These are phyloP conservation scores for Tricholoma furcatifolium DNA, from an alignment of 768 basidiomycete species.

Conservation along the genomic window DNA sequence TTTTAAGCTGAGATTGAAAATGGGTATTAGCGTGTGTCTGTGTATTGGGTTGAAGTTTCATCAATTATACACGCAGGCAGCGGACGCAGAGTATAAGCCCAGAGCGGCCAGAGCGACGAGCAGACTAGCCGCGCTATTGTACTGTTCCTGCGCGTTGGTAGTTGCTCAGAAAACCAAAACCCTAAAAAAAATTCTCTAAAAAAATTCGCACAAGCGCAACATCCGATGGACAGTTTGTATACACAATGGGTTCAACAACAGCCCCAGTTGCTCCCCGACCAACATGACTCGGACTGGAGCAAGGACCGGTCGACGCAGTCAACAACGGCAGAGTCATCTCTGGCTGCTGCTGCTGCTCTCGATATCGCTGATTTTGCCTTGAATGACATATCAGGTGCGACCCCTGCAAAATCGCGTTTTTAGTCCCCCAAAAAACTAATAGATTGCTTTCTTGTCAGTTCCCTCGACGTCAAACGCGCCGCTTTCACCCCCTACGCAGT, in stretches of 20 bases:
- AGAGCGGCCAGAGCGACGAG: conserved; percentile 23
- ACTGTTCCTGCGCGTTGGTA: conserved; percentile 25
- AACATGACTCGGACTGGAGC: conserved; percentile 39
- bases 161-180: conserved; percentile 26
- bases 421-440: neutral
- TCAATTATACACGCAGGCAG: conserved; percentile 15
- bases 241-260: conserved; percentile 40
- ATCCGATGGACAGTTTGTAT: conserved; percentile 47
- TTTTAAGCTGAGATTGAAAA: conserved; percentile 31
- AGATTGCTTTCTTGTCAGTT: conserved; percentile 2
- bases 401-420: conserved; percentile 1
- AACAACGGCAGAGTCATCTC: conserved; percentile 1
- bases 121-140: conserved; percentile 22
- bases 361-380: conserved; percentile 45
- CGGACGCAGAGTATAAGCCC: conserved; percentile 13
- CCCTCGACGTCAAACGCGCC: conserved; percentile 35
- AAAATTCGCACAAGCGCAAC: conserved; percentile 20
- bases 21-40: conserved; percentile 16
- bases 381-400: conserved; percentile 41
- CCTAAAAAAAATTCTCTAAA: conserved; percentile 30
- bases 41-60: conserved; percentile 8
- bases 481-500: conserved; percentile 36
- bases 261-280: conserved; percentile 33
- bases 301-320: conserved; percentile 35
- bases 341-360: conserved; percentile 25